These are phyloP conservation scores for Solanum pimpinellifolium DNA, from an alignment of 257 asterid genomes.

Conservation along the genomic window DNA sequence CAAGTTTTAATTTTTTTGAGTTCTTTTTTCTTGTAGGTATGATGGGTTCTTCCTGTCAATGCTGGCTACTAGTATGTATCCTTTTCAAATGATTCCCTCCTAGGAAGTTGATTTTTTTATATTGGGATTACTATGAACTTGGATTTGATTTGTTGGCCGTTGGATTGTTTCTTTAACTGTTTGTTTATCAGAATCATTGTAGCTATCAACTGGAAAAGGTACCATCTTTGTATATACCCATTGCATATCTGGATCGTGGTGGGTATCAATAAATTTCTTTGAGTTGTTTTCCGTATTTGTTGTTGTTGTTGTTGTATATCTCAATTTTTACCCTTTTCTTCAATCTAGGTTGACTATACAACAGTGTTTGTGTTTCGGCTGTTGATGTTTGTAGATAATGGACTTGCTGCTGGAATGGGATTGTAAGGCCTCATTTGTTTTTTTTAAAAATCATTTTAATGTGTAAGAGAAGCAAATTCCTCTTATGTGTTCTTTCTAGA, in stretches of 20 bases:
- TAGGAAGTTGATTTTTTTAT: background rate
- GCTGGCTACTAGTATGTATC: constrained; percentile 98
- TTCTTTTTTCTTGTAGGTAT: constrained; percentile 50
- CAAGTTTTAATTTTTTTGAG: background rate
- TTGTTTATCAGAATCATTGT: constrained; percentile 54
- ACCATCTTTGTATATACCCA: constrained; percentile 63
- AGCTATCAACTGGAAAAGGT: constrained; percentile 74
- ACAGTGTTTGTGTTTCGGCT: constrained; percentile 78
- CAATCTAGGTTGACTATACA: constrained; percentile 68
- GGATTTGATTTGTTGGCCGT: background rate
- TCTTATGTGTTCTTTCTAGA: background rate
- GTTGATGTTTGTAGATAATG: constrained; percentile 93
- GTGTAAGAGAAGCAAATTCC: background rate
- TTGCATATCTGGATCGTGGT: constrained; percentile 98
- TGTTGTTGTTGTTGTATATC: background rate
- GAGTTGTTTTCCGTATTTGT: background rate
- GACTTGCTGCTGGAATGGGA: constrained; percentile 96
- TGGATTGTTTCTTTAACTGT: constrained; percentile 25
- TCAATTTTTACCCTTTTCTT: background rate
- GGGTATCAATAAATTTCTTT: constrained; percentile 11
- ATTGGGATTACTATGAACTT: background rate
- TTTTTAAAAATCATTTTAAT: background rate
- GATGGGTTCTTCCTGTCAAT: constrained; percentile 98
- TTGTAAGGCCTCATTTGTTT: constrained; percentile 45
- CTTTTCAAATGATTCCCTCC: constrained; percentile 18